A percentile compares a stretch with the other conserved stretches of the same genome.
Conservation (phyloP, 805 yeast genomes). For the Candida nitratophila region DNA sequence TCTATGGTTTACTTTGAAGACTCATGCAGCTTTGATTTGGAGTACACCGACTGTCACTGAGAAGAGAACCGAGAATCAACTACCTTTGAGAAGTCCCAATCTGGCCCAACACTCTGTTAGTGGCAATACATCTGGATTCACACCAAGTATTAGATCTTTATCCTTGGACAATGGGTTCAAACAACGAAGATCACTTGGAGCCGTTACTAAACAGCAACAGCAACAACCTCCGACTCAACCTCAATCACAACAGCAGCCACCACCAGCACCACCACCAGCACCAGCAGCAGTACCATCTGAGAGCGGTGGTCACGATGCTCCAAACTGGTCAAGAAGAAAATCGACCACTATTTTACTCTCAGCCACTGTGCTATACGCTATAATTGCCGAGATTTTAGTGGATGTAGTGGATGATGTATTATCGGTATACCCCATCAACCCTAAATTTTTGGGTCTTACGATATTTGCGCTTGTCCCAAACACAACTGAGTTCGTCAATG, state of each 20-base stretch:
- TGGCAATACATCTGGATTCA: constrained; percentile 3
- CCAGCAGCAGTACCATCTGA: constrained; percentile 11
- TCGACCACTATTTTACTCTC: constrained; percentile 75
- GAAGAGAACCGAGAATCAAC: constrained; percentile 13
- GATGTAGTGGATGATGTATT: constrained; percentile 88
- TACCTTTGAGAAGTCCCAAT: not conserved
- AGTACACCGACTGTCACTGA: constrained; percentile 50
- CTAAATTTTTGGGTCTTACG: constrained; percentile 87
- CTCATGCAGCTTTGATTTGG: constrained; percentile 97
- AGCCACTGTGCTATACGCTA: constrained; percentile 83
- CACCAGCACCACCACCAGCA: not conserved
- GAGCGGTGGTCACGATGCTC: constrained; percentile 86
- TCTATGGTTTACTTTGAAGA: constrained; percentile 83
- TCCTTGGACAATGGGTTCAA: not conserved
- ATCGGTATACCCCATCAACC: constrained; percentile 70
- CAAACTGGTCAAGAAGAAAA: constrained; percentile 89
- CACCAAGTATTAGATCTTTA: constrained; percentile 1
- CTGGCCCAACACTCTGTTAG: constrained; percentile 9
- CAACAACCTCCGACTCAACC: not conserved
- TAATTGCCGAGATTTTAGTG: constrained; percentile 90
- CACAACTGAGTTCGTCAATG: constrained; percentile 94
- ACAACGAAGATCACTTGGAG: not conserved
- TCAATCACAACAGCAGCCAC: not conserved
- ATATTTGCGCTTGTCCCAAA: constrained; percentile 95
- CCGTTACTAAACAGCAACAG: not conserved